Conservation (phyloP, 768 basidiomycete species). For the Auricularia sp. region DNA sequence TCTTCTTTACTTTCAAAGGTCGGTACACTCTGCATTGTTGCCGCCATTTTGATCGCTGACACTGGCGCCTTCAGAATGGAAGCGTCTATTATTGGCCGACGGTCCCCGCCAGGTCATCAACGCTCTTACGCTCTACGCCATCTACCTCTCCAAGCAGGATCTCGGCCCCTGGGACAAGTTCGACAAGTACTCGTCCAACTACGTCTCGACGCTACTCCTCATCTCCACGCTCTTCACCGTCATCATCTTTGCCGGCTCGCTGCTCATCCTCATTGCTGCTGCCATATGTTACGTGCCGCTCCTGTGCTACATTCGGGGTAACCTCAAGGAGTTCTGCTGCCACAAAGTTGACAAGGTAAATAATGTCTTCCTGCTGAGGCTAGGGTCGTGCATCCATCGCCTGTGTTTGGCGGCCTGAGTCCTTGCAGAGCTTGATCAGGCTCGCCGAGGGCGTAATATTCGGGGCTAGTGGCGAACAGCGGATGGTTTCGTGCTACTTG, state of each 20-base stretch:
- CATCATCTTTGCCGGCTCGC: conserved; percentile 73
- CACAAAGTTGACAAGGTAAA: conserved; percentile 97
- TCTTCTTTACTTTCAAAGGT: conserved; percentile 99
- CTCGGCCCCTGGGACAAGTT: conserved; percentile 55
- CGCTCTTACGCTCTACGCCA: conserved; percentile 89
- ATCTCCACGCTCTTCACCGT: conserved; percentile 88
- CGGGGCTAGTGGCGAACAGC: too few species aligned
- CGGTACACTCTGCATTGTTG: conserved; percentile 16
- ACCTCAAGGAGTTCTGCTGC: conserved; percentile 98
- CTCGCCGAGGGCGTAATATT: too few species aligned
- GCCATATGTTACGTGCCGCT: conserved; percentile 89
- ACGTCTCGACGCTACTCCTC: conserved; percentile 74
- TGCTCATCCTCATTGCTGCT: conserved; percentile 72
- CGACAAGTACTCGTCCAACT: conserved; percentile 73
- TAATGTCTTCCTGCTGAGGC: neutral
- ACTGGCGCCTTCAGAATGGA: conserved; percentile 50
- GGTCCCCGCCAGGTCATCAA: conserved; percentile 97
- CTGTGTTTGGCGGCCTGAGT: too few species aligned
- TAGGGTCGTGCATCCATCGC: too few species aligned
- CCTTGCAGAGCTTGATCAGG: too few species aligned
- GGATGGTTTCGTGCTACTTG: too few species aligned
- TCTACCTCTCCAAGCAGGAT: conserved; percentile 50
- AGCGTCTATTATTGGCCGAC: conserved; percentile 81
- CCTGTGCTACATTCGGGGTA: conserved; percentile 90
- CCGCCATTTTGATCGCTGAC: neutral